Evolutionary conservation across 192 early-diverging fungal species (phyloP).

Genomic region (Borealophlyctis nickersoniae): DNA sequence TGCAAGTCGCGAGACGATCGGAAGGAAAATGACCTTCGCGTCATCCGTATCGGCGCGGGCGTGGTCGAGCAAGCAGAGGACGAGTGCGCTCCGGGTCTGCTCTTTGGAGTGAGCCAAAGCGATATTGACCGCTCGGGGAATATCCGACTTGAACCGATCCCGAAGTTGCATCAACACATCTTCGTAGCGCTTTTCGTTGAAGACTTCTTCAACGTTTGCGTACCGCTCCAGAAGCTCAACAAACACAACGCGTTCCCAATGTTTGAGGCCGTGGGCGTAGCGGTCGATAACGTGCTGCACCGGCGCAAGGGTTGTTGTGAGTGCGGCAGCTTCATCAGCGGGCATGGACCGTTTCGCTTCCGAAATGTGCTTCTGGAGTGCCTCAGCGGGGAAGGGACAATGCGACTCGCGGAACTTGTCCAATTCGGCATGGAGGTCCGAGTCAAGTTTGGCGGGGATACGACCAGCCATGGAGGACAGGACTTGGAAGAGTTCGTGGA

Average conservation of each 20-base stretch:
- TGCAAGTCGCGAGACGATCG: conserved; percentile 75
- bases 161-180: conserved; percentile 81
- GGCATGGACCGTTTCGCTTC: conserved; percentile 29
- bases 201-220: conserved; percentile 79
- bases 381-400: conserved; percentile 68
- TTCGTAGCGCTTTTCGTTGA: conserved; percentile 72
- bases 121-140: conserved; percentile 64
- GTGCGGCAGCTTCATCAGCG: conserved; percentile 62
- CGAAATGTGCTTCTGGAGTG: conserved; percentile 64
- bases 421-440: conserved; percentile 21
- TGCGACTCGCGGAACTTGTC: conserved; percentile 28
- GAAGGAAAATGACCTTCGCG: conserved; percentile 61
- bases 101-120: conserved; percentile 84
- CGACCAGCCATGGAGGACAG: conserved; percentile 82
- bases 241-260: conserved; percentile 71
- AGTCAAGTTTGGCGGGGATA: conserved; percentile 65
- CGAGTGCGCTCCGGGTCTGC: conserved; percentile 62
- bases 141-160: conserved; percentile 78
- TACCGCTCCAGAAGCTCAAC: conserved; percentile 79
- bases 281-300: conserved; percentile 62
- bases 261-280: conserved; percentile 72
- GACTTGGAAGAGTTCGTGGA: conserved; percentile 74
- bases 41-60: conserved; percentile 68
- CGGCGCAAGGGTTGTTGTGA: conserved; percentile 64
- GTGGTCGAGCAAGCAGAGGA: conserved; percentile 75